Evolutionary conservation across 2,329 filamentous ascomycete species (phyloP), one percentile per base, ranked within the genome.

Genomic region (Eutypa lata): DNA sequence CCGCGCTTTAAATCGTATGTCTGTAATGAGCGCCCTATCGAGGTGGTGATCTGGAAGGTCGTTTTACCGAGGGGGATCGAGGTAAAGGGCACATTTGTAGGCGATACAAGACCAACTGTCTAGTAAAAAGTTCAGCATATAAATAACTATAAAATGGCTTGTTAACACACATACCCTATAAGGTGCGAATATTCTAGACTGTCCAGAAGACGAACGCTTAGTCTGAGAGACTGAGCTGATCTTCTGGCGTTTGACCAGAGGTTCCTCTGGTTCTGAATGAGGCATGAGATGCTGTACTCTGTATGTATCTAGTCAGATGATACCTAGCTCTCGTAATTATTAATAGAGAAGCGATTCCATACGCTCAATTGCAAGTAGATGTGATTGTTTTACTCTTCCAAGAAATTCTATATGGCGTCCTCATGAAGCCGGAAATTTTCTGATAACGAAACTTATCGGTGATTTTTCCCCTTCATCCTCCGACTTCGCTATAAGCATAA

Each of bases 1-100:
- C 93, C 93, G 63, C 87, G 85, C 70, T 89, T 90, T 56, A 99
- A 76, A 69, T 99, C 94, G 75, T 99, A 99, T 0, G 94, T 99
- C 73, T 99, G 94, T 46, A 99, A 81, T 54, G 88, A 90, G 64
- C 87, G 84, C 57, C 93, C 94, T 56, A 95, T 89, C 0, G 91
- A 97, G 28, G 94, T 99, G 33, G 94, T 97, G 71, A 99, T 91
- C 70, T 99, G 94, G 68, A 96, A 99, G 3, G 91, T 96, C 1
- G 90, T 93, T 73, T 96, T 96, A 53, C 94, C 94, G 16, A 96
- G 79, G 1, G 93, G 89, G 31, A 95, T 82, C 6, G 89, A 88
- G 2, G 93, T 92, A 67, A 99, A 97, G 0, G 94, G 93, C 0
- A 97, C 91, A 47, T 79, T 74, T 2, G 93, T 97, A 1, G 94